Evolutionary conservation across 768 basidiomycete species (phyloP), one percentile per base, ranked within the genome.

Genomic region (Podaxis sp.): DNA sequence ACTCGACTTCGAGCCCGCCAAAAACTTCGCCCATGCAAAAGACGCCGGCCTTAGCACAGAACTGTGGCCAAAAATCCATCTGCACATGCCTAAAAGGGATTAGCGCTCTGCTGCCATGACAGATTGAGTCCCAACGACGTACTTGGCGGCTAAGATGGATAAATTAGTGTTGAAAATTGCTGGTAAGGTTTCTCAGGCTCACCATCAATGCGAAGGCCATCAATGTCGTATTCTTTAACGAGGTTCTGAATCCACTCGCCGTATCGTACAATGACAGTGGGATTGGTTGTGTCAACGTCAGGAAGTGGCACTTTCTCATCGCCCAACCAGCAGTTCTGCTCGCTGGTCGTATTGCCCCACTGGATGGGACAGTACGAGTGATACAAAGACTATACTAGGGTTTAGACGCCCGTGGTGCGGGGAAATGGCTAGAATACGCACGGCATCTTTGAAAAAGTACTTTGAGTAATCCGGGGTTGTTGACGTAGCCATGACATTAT

Each of bases 11-110:
- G 55, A 75, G 69, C 48, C 79, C 81, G 61, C 83, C 79, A 65
- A 78, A 85, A 50, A 95, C 88, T 73, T 94, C 92, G 42, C 93
- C 93, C 57, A 93, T 88, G 67, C 90, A 93, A 74, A 89, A 93
- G 9, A 93, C 88, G 11, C 87, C 90, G 0, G 91, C 89, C n/a
- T 82, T 84, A 48, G 71, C 74, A 65, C 85, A 86, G 68, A 95
- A 93, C 5, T 67, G 67, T 1, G 89, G 85, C 91, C 91, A 94
- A 71, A 95, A 95, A 48, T 78, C 74, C 56, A 81, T 78, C 56
- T 86, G 79, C 55, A 93, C 86, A 68, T 94, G 92, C 70, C 79
- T 80, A 79, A 62, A 68, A 71, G 46, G 70, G 55, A n/a, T 52
- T 50, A 62, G 52, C 28, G 18, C 2, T n/a, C 9, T 1, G 6